phyloP scores from a whole-genome alignment of 2,329 filamentous ascomycete genomes.

The Endothia cerciana region DNA sequence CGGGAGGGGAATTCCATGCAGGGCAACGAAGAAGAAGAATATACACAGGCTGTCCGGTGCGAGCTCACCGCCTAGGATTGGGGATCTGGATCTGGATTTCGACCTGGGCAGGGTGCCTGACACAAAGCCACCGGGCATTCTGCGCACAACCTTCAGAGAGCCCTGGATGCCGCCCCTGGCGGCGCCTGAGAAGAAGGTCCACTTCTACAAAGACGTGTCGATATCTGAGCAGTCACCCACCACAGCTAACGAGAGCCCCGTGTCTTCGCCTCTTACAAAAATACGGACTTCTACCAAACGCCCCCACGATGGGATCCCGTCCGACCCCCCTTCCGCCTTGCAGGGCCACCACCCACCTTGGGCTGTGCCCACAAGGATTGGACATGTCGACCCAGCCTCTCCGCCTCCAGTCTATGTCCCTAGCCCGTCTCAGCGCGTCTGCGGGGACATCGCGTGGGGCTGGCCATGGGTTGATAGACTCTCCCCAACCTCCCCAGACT shows the following conservation, averaged over 20 bases:
- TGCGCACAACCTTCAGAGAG: conserved; percentile 2
- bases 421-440: not conserved
- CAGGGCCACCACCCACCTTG: not conserved
- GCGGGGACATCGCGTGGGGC: conserved; percentile 4
- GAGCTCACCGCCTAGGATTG: not conserved
- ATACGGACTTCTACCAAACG: not conserved
- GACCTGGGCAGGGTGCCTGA: not conserved
- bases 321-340: not conserved
- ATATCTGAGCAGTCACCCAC: not conserved
- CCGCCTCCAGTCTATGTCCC: conserved; percentile 3
- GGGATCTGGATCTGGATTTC: not conserved
- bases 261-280: not conserved
- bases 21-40: not conserved
- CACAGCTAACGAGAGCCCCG: not conserved
- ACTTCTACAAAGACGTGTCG: not conserved
- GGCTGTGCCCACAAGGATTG: not conserved
- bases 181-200: not conserved
- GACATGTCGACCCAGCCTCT: not conserved
- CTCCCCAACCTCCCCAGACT: not conserved
- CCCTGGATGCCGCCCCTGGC: not conserved
- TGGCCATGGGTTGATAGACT: not conserved
- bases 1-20: not conserved
- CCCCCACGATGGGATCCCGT: not conserved
- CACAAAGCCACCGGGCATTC: not conserved
- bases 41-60: not conserved